Evolutionary conservation across 495 filamentous ascomycete species (phyloP), one percentile per base, ranked within the genome.

Genomic region (Cetradonia linearis): DNA sequence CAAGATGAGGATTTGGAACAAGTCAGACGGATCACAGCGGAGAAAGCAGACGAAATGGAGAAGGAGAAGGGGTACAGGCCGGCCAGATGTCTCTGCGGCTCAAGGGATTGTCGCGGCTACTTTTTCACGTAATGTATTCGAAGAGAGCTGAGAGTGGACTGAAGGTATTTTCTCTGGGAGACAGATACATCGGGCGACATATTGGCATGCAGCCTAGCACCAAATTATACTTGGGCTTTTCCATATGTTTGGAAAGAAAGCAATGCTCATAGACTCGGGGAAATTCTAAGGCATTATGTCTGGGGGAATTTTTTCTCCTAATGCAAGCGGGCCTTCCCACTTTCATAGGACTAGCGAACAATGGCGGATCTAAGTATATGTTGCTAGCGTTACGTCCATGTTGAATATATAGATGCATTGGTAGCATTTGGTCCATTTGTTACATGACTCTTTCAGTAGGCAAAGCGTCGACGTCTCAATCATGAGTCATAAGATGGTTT

Each of bases 71-170:
- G 71, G 47, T 66, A 75, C 68, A 56, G 67, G 73, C 48, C 80
- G 66, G 79, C 83, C 2, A 73, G 71, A 50, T 93, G 88, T 71
- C 70, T 86, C 14, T 93, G 88, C 62, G 83, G 84, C 1, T 81
- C 82, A 50, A 55, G 59, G n/a, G 76, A 78, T 4, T 92, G 88
- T 65, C 76, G 87, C 13, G 81, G 83, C 0, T 88, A 78, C 50
- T 71, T 92, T 5, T 91, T 87, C 20, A 59, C 55, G 16, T 62
- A 25, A 65, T 7, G 48, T 38, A 44, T 8, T 23, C 9, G 0
- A 20, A 52, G 57, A 50, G 23, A 1, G 16, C 0, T 14, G 6
- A 13, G 33, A 59, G 46, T 33, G 28, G 8, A 37, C 5, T 5
- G 23, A 0, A 1, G 47, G 46, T 20, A 5, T 9, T 8, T 28